These are phyloP conservation scores for Xerophyta viscosa DNA, from an alignment of 106 monocot species.

Conservation along the genomic window DNA sequence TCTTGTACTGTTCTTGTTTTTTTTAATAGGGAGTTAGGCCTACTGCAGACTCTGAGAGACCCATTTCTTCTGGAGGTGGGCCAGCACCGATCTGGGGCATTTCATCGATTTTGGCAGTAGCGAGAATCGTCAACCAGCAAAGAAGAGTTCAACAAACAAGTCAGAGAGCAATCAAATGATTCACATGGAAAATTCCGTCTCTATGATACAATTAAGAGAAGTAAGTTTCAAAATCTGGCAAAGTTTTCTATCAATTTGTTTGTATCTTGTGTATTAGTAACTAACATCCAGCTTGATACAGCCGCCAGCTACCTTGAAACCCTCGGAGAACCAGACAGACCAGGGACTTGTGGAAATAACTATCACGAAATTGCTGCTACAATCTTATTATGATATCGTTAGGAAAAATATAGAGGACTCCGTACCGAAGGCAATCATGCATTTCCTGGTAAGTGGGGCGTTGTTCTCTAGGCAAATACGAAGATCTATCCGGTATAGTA, in stretches of 20 bases:
- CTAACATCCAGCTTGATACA: constrained; percentile 8
- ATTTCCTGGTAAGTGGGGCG: constrained; percentile 76
- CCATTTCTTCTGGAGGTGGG: constrained; percentile 42
- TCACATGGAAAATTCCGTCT: constrained; percentile 40
- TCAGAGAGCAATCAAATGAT: constrained; percentile 19
- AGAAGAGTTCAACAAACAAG: constrained; percentile 41
- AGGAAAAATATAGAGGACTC: constrained; percentile 88
- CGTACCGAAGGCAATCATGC: constrained; percentile 97
- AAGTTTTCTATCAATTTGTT: not conserved
- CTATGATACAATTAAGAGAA: constrained; percentile 81
- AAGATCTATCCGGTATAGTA: too few species aligned
- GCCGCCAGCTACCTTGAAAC: constrained; percentile 82
- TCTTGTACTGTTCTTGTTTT: not conserved
- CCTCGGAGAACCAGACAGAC: constrained; percentile 75
- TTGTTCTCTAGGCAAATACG: too few species aligned
- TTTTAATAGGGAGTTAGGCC: constrained; percentile 41
- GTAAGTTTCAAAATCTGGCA: constrained; percentile 17
- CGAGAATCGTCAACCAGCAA: constrained; percentile 51
- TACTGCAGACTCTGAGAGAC: constrained; percentile 49
- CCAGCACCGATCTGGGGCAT: constrained; percentile 76
- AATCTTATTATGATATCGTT: constrained; percentile 96
- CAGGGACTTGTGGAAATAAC: constrained; percentile 75
- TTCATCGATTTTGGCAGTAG: constrained; percentile 70
- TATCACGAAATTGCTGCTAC: constrained; percentile 74
- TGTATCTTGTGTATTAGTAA: not conserved